Base-by-base conservation (phyloP, 352 stramenopile species). In the Phytophthora pistaciae region DNA sequence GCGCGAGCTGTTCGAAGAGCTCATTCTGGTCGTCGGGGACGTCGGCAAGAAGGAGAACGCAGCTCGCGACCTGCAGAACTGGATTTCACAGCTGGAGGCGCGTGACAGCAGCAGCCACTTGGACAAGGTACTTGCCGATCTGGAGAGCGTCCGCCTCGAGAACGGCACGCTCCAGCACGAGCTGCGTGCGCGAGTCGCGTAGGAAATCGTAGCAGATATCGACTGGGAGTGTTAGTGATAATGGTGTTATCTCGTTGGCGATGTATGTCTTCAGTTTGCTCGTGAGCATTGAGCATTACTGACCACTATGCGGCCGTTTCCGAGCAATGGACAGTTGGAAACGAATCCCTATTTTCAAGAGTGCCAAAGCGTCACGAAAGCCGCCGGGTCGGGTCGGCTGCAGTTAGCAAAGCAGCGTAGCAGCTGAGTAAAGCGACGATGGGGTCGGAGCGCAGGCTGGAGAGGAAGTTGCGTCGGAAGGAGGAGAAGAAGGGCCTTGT, bases 1-100 rank as follows among this genome's bases (percentile, higher is more conserved):
- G 25, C 83, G 90, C 9, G 84, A 96, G 64, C 66, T 96, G 33
- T 97, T 96, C 56, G 90, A 97, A 50, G 82, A 94, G 63, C 76
- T 97, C 14, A 85, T 97, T 40, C 9, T 79, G 23, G 78, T 89
- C 25, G 66, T 93, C 5, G 72, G 76, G 1, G 84, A 94, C 38
- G 81, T 91, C 7, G 90, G 91, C 7, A 92, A 91, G 63, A 90
- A 89, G 56, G 90, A 96, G 27, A 95, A 96, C 57, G 65, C 78
- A 9, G 70, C 79, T 11, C 84, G 90, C 5, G 91, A 96, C 62
- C 61, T 96, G 25, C 82, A 92, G 29, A 96, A 91, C 46, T 97
- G 91, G 88, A 93, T 95, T 60, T 82, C 80, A 14, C 88, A 96
- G 66, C 75, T 96, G 1, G 72, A 93, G 46, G 77, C 79, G n/a